phyloP scores from a whole-genome alignment of 345 rosid genomes.

The Erodium maritimum region DNA sequence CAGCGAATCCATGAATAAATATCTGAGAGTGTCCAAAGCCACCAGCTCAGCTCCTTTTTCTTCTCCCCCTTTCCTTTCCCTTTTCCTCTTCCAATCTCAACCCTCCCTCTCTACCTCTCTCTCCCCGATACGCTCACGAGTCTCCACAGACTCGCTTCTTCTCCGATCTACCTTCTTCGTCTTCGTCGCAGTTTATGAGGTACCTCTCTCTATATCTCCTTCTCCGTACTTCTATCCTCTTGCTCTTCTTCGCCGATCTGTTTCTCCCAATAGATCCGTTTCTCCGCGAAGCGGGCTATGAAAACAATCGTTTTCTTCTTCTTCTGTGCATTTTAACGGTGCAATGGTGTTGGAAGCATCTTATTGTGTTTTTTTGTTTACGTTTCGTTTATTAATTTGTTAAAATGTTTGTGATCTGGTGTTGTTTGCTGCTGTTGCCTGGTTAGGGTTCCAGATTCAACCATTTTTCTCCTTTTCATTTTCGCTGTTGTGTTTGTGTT shows the following conservation, averaged over 20 bases:
- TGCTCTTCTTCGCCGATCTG: background rate
- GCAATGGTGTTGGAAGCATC: no score
- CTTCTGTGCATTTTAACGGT: no score
- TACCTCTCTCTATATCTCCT: constrained; percentile 2
- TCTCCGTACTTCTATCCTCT: background rate
- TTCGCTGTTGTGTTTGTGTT: no score
- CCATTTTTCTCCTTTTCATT: no score
- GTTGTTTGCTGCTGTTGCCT: background rate
- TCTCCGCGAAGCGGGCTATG: background rate
- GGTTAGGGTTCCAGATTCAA: background rate
- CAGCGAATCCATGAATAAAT: no score
- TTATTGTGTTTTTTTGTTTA: background rate
- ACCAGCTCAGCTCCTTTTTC: background rate
- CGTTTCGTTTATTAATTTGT: background rate
- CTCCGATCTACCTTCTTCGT: constrained; percentile 14
- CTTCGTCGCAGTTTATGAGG: constrained; percentile 39
- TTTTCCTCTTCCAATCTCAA: background rate
- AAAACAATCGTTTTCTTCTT: background rate
- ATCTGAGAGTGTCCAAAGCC: background rate
- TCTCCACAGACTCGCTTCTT: constrained; percentile 10
- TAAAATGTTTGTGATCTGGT: background rate
- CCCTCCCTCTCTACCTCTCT: background rate
- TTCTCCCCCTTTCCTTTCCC: background rate
- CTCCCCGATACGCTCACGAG: background rate
- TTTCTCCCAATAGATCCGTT: background rate